Conservation (phyloP, 208 protist species). For the Naegleria gruberi region DNA sequence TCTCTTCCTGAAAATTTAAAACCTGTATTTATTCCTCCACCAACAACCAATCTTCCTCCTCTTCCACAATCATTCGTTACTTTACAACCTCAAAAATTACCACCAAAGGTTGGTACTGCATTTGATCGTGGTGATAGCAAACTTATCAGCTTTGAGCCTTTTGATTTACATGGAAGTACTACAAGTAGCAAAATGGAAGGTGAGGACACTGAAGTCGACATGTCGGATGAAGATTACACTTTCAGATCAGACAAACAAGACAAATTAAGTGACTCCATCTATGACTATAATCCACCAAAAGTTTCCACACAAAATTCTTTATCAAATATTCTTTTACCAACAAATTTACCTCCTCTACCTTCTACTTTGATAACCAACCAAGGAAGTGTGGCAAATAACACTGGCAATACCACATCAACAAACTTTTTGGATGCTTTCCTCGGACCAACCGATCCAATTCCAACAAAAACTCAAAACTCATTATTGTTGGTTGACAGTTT, state of each 20-base stretch:
- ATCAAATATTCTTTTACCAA: not conserved
- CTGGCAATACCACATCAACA: not conserved
- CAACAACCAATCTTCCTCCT: not conserved
- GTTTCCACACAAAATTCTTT: not conserved
- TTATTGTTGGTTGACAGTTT: too few species aligned
- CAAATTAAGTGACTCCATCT: not conserved
- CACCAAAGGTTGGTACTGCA: not conserved
- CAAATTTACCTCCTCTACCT: too few species aligned
- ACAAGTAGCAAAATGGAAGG: not conserved
- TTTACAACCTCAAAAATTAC: not conserved
- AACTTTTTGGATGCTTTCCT: not conserved
- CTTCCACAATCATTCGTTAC: not conserved
- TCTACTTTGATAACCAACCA: too few species aligned
- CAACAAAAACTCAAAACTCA: too few species aligned
- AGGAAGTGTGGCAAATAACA: too few species aligned
- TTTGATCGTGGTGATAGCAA: not conserved
- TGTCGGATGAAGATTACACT: not conserved
- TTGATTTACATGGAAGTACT: not conserved
- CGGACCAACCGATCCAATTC: not conserved
- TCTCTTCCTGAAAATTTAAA: slow-evolving; percentile 1
- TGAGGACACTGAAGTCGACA: not conserved
- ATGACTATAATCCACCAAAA: not conserved
- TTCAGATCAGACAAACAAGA: not conserved
- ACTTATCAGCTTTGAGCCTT: not conserved
- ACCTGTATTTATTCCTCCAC: not conserved